Base-by-base conservation (phyloP, 257 asterid species). In the Solanum medicagineum region DNA sequence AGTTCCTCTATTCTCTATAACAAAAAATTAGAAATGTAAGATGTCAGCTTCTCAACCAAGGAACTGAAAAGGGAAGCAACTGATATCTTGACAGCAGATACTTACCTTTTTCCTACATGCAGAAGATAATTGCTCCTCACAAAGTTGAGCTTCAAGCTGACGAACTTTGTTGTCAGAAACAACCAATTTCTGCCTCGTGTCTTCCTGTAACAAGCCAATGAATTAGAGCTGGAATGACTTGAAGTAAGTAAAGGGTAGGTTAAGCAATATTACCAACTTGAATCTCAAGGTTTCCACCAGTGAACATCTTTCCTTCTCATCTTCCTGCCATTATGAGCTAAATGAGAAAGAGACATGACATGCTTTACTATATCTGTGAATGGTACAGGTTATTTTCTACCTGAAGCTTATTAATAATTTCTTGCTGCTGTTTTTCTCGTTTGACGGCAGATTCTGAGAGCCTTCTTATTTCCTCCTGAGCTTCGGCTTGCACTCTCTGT, bases 371-470 rank as follows among this genome's bases (percentile, higher is more conserved):
- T 77, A 49, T 10, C 29, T 26, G 14, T 51, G 83, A 53, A 79
- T 79, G 29, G 65, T 16, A 53, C 19, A 79, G 42, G 40, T 51
- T 88, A 24, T 47, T 85, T 57, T 62, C 42, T 56, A 93, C 98
- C 96, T 95, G 98, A 86, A 97, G 97, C 91, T 97, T 95, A 86
- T 92, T 90, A 86, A 97, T 95, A 89, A 92, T 89, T 89, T 97
- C 99, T 89, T 94, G 97, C 92, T 88, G 97, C 89, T 97, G 98
- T 85, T 95, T 97, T 90, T 94, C 98, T 69, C 97, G 94, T 87
- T 89, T 93, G 87, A 83, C 65, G 62, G 96, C 91, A 86, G 94
- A 90, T 71, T 95, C 98, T 16, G 97, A 92, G 70, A 88, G 88
- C 83, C 97, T 92, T 82, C 86, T 88, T 81, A 93, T 71, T 91